Evolutionary conservation across 176 grass and related monocot genomes (phyloP).

Genomic region (Oryza punctata): DNA sequence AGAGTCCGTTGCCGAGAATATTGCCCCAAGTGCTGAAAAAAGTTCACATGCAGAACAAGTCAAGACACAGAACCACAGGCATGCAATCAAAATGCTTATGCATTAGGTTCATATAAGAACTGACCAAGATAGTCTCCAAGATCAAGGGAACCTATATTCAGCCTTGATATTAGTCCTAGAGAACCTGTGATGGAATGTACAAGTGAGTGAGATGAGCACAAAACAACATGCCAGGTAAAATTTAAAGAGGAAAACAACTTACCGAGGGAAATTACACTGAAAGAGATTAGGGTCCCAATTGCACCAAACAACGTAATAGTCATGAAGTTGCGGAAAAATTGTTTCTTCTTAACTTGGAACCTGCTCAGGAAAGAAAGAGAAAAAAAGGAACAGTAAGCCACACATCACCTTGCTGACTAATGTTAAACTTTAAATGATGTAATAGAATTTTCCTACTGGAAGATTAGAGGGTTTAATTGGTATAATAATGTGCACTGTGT

Average conservation of each 20-base stretch:
- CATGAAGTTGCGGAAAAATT: conserved; percentile 83
- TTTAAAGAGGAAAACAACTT: conserved; percentile 27
- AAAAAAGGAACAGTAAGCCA: background rate
- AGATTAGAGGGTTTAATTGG: background rate
- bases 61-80: conserved; percentile 25
- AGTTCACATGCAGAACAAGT: background rate
- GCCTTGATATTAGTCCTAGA: conserved; percentile 59
- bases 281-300: conserved; percentile 82
- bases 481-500: background rate
- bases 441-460: background rate
- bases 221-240: conserved; percentile 14
- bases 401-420: background rate
- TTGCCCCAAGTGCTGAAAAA: conserved; percentile 86
- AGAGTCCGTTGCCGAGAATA: conserved; percentile 95
- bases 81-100: background rate
- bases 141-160: conserved; percentile 76
- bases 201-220: background rate
- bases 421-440: background rate
- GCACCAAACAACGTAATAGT: conserved; percentile 79
- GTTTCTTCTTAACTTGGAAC: conserved; percentile 96
- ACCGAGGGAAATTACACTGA: conserved; percentile 76
- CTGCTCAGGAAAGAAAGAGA: conserved; percentile 11
- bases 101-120: background rate
- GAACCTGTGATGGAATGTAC: conserved; percentile 53
- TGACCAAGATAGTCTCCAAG: conserved; percentile 88